Evolutionary conservation across 805 yeast genomes (phyloP), one percentile per base, ranked within the genome.

Genomic region (Candida silvicultrix): DNA sequence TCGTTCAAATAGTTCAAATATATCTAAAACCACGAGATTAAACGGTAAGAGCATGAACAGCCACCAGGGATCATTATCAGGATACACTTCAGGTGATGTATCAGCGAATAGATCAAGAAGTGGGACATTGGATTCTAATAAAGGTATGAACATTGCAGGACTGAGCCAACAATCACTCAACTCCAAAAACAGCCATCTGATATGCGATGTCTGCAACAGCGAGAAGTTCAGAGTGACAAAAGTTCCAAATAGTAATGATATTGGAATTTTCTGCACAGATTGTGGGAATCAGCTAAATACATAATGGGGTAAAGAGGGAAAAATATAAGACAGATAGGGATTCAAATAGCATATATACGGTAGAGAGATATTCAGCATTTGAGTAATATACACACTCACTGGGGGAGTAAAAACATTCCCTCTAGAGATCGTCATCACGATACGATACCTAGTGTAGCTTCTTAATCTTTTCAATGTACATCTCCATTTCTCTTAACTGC

Each of bases 251-350:
- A 50, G 11, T 8, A 16, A 29, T 22, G 41, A 39, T 21, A 37
- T 57, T 3, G 53, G 50, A n/a, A 43, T 59, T 10, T 49, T 45
- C 20, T 60, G 64, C 28, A 47, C 54, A 16, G 64, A 60, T 28
- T 60, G 64, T 45, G 64, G 63, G 12, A 60, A 54, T 29, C 55
- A 57, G 38, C 43, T 58, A 18, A 52, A 48, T 39, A 36, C 54
- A 9, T 49, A 40, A 10, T 12, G 21, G 21, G 15, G 18, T 4
- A 18, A n/a, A 32, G 6, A 3, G 16, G 20, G n/a, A n/a, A 12
- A 32, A 32, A 23, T 23, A 23, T 23, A 23, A 23, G 10, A 23
- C 28, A 23, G n/a, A n/a, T n/a, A n/a, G n/a, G n/a, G 25, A 23
- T 9, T 5, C 9, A 9, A 23, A 23, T 23, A 28, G 31, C 14